Percentiles rank a stretch among this genome's conserved stretches.
Conservation (phyloP, 2,329 filamentous ascomycete species). For the Aspergillus clavatus region DNA sequence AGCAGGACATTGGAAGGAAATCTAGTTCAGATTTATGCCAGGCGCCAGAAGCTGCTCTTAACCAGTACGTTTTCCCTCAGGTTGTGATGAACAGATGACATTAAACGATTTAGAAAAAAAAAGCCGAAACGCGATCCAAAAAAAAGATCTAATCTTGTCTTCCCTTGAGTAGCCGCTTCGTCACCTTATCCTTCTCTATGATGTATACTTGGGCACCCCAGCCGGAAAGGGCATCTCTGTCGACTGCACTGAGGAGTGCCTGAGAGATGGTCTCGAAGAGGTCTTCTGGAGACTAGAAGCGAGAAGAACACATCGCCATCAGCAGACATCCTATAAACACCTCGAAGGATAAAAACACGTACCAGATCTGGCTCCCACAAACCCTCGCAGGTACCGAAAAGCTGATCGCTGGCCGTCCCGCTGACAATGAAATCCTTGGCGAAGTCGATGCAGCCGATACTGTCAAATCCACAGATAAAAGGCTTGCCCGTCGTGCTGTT, state of each 20-base stretch:
- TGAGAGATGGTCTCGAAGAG: conserved; percentile 99
- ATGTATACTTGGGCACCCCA: conserved; percentile 99
- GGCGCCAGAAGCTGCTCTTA: conserved; percentile 23
- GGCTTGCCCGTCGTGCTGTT: conserved; percentile 91
- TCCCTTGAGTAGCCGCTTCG: conserved; percentile 96
- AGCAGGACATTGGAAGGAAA: not conserved
- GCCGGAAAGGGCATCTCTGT: conserved; percentile 91
- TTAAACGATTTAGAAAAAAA: conserved; percentile 13
- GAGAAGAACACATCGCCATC: not conserved
- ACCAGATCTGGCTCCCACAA: conserved; percentile 97
- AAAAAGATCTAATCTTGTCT: conserved; percentile 69
- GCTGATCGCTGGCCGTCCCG: conserved; percentile 91
- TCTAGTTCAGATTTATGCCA: conserved; percentile 18
- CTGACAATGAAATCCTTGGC: conserved; percentile 99
- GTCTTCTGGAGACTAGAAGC: conserved; percentile 71
- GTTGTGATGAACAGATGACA: conserved; percentile 12
- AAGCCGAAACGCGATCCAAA: conserved; percentile 21
- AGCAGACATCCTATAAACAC: not conserved
- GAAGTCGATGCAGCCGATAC: conserved; percentile 98
- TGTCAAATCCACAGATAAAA: conserved; percentile 98
- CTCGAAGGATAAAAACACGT: conserved; percentile 34
- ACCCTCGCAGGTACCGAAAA: conserved; percentile 98
- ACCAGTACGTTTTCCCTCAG: conserved; percentile 12
- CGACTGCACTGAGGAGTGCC: conserved; percentile 88
- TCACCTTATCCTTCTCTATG: conserved; percentile 99